phyloP scores from a whole-genome alignment of 176 grass and related monocot species.

The Triticum turgidum region DNA sequence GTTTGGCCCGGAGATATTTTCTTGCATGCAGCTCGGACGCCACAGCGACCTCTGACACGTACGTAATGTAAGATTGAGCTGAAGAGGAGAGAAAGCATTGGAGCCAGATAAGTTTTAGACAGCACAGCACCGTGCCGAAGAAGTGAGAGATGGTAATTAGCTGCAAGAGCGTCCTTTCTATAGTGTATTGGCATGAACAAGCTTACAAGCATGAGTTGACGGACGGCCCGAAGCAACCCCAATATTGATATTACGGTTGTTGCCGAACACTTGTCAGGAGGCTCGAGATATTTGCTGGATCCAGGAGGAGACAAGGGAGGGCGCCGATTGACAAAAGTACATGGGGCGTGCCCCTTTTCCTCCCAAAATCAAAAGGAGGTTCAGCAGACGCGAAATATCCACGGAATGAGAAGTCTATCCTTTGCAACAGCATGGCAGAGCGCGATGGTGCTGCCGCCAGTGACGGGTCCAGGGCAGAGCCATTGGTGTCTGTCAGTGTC shows the following conservation, averaged over 20 bases:
- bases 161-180: background rate
- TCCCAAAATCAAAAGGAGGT: background rate
- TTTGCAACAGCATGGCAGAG: no score
- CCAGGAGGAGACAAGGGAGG: no score
- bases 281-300: background rate
- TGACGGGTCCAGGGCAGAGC: no score
- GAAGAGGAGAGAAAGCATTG: background rate
- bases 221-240: background rate
- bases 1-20: background rate
- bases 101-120: background rate
- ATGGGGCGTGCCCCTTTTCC: background rate
- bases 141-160: background rate
- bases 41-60: constrained; percentile 4
- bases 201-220: background rate
- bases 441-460: no score
- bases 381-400: background rate
- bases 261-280: background rate
- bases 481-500: no score
- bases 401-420: background rate
- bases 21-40: background rate
- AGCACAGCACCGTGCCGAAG: background rate
- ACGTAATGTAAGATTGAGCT: background rate
- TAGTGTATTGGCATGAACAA: background rate
- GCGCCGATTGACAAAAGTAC: background rate
- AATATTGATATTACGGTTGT: background rate